Percentiles rank a stretch among this genome's conserved stretches.
phyloP scores from a whole-genome alignment of 768 basidiomycete species.

The Termitomyces sp. region DNA sequence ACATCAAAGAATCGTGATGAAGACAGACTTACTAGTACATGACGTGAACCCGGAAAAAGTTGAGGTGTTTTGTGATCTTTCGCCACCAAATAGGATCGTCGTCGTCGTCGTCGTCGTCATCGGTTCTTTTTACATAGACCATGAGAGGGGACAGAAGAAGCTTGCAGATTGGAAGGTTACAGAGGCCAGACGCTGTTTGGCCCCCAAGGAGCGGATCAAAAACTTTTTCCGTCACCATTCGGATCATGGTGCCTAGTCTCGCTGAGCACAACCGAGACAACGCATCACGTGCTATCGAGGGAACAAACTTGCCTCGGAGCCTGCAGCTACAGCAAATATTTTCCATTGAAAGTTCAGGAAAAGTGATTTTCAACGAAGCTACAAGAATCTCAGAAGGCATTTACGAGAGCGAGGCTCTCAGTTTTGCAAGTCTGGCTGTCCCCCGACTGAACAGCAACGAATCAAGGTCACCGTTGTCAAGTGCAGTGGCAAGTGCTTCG shows the following conservation, averaged over 20 bases:
- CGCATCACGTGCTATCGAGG: too few relatives aligned
- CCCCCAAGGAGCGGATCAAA: background rate
- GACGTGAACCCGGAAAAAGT: slow-evolving; percentile 62
- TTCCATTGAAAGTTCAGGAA: too few relatives aligned
- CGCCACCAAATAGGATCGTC: slow-evolving; percentile 18
- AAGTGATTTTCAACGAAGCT: too few relatives aligned
- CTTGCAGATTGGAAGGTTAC: background rate
- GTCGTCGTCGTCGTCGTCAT: slow-evolving; percentile 8
- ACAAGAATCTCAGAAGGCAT: background rate
- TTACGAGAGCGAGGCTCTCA: slow-evolving; percentile 4
- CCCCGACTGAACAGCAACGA: slow-evolving; percentile 2
- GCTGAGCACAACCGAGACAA: background rate
- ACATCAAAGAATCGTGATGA: background rate
- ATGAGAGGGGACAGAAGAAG: background rate
- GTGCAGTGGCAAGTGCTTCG: slow-evolving; percentile 8
- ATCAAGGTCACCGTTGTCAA: slow-evolving; percentile 9
- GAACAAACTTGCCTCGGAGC: too few relatives aligned
- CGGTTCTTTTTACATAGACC: background rate
- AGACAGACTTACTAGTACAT: slow-evolving; percentile 50
- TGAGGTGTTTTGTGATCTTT: slow-evolving; percentile 43
- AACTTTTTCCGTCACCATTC: background rate
- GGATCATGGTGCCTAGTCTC: background rate
- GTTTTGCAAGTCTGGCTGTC: slow-evolving; percentile 6
- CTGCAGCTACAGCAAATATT: background rate
- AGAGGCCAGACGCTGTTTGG: too few relatives aligned